A percentile compares a stretch with the other conserved stretches of the same genome.
Evolutionary conservation across 352 stramenopile genomes (phyloP).

Genomic region (Pythium phragmitis): DNA sequence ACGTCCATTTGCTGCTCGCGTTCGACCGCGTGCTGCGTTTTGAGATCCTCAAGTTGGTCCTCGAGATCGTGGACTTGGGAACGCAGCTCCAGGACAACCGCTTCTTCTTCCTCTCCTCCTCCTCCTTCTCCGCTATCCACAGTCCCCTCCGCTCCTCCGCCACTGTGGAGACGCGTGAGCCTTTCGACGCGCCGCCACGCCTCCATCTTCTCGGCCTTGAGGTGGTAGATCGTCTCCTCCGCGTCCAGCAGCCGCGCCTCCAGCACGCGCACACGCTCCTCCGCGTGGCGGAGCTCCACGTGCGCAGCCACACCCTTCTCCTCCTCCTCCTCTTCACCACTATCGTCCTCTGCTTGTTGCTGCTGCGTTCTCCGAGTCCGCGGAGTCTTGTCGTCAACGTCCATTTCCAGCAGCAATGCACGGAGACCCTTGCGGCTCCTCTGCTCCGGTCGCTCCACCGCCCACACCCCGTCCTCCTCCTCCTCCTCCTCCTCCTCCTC

Average conservation of each 20-base stretch:
- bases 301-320: not conserved
- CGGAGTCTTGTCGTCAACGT: not conserved
- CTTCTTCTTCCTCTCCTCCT: conserved; percentile 1
- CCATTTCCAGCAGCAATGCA: conserved; percentile 15
- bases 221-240: conserved; percentile 74
- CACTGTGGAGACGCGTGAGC: conserved; percentile 25
- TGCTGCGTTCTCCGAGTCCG: too few relatives aligned
- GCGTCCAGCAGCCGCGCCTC: conserved; percentile 58
- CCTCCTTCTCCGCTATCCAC: not conserved
- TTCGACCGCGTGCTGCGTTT: conserved; percentile 38
- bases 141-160: not conserved
- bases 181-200: conserved; percentile 55
- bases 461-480: conserved; percentile 5
- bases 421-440: conserved; percentile 2
- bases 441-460: not conserved
- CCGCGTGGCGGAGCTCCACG: conserved; percentile 51
- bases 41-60: conserved; percentile 33
- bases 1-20: conserved; percentile 56
- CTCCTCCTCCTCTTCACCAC: conserved; percentile 16
- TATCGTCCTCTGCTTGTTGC: conserved; percentile 12
- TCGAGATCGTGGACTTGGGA: conserved; percentile 43
- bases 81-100: conserved; percentile 11
- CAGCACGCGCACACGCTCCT: conserved; percentile 51
- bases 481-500: conserved; percentile 7
- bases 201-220: conserved; percentile 68